Evolutionary conservation across 768 basidiomycete species (phyloP), one percentile per base, ranked within the genome.

Genomic region (Polyporus arcularius): DNA sequence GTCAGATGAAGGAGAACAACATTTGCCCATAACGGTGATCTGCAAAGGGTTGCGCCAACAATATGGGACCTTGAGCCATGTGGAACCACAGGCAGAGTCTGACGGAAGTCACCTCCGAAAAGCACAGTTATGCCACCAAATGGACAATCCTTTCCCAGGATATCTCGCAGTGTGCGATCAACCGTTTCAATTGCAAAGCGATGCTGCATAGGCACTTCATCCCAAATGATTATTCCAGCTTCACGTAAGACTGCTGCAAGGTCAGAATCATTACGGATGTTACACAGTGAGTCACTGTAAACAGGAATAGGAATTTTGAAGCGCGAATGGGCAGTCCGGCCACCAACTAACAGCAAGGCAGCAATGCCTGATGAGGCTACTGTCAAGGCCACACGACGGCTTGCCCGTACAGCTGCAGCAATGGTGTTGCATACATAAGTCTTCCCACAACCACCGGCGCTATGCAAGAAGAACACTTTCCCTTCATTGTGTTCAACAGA

Each of bases 241-340:
- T 55, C 9, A 0, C 63, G 52, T 4, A 82, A 49, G 2, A 83
- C 63, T 4, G 74, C 70, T 39, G 75, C 75, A 0, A 64, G 57
- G 3, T 35, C 26, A 52, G 54, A 53, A 21, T 73, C 55, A 51
- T 79, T 38, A 11, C 5, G 14, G 40, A 45, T 75, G 14, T 16
- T 58, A 64, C 79, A 81, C 1, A 60, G 41, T 1, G 73, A 74
- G 4, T 55, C 42, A 4, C 57, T 38, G 10, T 71, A 52, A 28
- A 52, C 57, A 8, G 73, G 65, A 39, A 82, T 73, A 0, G 81
- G 82, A 39, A 82, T 80, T 55, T 80, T 78, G 71, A 84, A 83
- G 9, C 62, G 65, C 0, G 79, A 81, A 61, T 85, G 79, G 0
- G 79, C 72, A 26, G 83, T 85, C 1, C 73, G 67, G 1, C 82